Evolutionary conservation across 495 filamentous ascomycete species (phyloP).

Genomic region (Acidiella bohemica): DNA sequence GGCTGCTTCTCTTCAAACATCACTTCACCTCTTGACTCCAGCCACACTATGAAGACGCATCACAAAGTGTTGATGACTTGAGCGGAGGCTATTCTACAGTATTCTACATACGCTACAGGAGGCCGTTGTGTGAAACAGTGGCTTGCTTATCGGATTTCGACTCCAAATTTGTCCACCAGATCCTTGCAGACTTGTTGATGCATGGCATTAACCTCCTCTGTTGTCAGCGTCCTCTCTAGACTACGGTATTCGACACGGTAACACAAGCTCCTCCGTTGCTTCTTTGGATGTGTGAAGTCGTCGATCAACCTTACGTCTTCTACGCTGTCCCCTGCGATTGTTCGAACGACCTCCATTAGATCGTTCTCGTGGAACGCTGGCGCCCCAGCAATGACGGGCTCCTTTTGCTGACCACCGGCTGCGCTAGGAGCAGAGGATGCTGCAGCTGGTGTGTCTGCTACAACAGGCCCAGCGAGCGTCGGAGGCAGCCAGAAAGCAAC

Average conservation of each 20-base stretch:
- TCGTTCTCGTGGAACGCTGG: slow-evolving; percentile 76
- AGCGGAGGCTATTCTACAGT: not conserved
- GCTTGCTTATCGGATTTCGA: slow-evolving; percentile 68
- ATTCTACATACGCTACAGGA: not conserved
- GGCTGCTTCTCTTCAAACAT: too few species aligned
- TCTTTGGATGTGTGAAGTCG: slow-evolving; percentile 81
- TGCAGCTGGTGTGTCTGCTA: slow-evolving; percentile 12
- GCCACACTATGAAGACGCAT: too few species aligned
- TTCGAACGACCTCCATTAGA: slow-evolving; percentile 84
- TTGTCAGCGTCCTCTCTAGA: slow-evolving; percentile 76
- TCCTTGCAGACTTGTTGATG: slow-evolving; percentile 51
- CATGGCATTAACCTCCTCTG: slow-evolving; percentile 58
- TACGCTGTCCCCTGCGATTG: slow-evolving; percentile 63
- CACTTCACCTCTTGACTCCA: too few species aligned
- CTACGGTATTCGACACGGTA: slow-evolving; percentile 88
- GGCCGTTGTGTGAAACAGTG: not conserved
- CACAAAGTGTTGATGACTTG: too few species aligned
- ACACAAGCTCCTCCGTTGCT: slow-evolving; percentile 66
- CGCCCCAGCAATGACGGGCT: not conserved
- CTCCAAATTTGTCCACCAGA: slow-evolving; percentile 55
- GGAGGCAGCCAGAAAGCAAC: slow-evolving; percentile 77
- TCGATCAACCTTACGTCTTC: slow-evolving; percentile 78
- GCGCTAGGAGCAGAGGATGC: slow-evolving; percentile 13
- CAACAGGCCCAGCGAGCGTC: slow-evolving; percentile 1
- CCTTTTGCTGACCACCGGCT: slow-evolving; percentile 17